Conservation (phyloP, 2,329 filamentous ascomycete species). For the Stachybotrys echinatus region DNA sequence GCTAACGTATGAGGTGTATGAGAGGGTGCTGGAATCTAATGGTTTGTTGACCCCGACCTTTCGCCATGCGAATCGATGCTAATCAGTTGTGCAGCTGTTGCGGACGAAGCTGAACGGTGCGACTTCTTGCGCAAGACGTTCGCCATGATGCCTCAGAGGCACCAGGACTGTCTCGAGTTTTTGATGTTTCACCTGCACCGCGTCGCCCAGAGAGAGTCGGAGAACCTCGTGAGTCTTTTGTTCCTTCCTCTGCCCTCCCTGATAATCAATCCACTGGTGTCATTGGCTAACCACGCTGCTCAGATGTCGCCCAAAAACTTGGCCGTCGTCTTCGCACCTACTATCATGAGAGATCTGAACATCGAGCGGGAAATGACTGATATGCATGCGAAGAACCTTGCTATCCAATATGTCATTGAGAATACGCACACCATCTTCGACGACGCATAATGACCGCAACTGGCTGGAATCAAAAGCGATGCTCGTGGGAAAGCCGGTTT, state of each 20-base stretch:
- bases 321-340: slow-evolving; percentile 95
- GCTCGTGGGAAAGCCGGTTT: too few relatives aligned
- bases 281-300: slow-evolving; percentile 10
- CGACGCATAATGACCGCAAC: slow-evolving; percentile 26
- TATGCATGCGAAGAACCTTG: slow-evolving; percentile 87
- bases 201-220: slow-evolving; percentile 74
- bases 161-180: slow-evolving; percentile 87
- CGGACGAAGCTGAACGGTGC: slow-evolving; percentile 62
- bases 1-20: slow-evolving; percentile 89
- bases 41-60: slow-evolving; percentile 42
- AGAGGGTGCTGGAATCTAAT: slow-evolving; percentile 76
- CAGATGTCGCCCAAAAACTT: slow-evolving; percentile 95
- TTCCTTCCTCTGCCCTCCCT: too few relatives aligned
- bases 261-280: not conserved
- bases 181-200: slow-evolving; percentile 88
- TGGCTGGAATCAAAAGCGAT: not conserved
- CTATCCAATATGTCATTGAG: slow-evolving; percentile 89
- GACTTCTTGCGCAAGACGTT: slow-evolving; percentile 68
- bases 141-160: slow-evolving; percentile 72
- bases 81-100: slow-evolving; percentile 45
- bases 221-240: slow-evolving; percentile 76
- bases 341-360: slow-evolving; percentile 88
- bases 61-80: slow-evolving; percentile 9
- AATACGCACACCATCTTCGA: slow-evolving; percentile 79
- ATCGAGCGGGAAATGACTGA: slow-evolving; percentile 94